Base-by-base conservation (phyloP, 2,329 filamentous ascomycete genomes). In the Fonsecaea multimorphosa region DNA sequence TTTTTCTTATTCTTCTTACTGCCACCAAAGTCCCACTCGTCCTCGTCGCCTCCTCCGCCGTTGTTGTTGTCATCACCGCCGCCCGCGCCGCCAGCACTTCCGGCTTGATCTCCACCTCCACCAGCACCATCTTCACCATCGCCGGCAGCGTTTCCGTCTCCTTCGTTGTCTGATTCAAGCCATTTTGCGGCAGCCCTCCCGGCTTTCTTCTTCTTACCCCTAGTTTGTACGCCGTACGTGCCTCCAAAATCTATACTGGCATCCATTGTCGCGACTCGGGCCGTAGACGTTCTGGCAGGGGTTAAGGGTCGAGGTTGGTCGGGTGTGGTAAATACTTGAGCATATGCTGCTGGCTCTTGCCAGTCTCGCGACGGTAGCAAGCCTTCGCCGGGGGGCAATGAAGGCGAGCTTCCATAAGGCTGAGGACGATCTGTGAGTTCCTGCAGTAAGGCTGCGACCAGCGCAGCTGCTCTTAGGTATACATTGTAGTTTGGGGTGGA, bases 111-210 rank as follows among this genome's bases (percentile, higher is more conserved):
- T 5, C 44, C 44, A 54, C 73, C 77, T 19, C 73, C 76, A 16
- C 73, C 77, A 49, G 75, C 75, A 51, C 75, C 75, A 46, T 73
- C 74, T 36, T 66, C 73, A 52, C 70, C 71, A 73, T 78, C 73
- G 71, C 72, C 77, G 19, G 72, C 76, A 52, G 75, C 64, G 32
- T 71, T 71, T 12, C 72, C 74, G 32, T 84, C 80, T 32, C 73
- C 77, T 34, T 81, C 82, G 49, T 83, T 81, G 19, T 83, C 82
- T 46, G 80, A 80, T 19, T 81, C 80, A 58, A 71, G 76, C 77
- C 78, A 81, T 69, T 80, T 80, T 61, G 70, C 74, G 0, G 80
- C 77, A 32, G 79, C 75, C 67, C 82, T 82, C 34, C 78, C 77
- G 38, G 80, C 80, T 68, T 82, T 82, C 76, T 89, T 89, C 58